These are phyloP conservation scores for Mollisiaceae sp. DNA, from an alignment of 2,329 filamentous ascomycete genomes.

Conservation along the genomic window DNA sequence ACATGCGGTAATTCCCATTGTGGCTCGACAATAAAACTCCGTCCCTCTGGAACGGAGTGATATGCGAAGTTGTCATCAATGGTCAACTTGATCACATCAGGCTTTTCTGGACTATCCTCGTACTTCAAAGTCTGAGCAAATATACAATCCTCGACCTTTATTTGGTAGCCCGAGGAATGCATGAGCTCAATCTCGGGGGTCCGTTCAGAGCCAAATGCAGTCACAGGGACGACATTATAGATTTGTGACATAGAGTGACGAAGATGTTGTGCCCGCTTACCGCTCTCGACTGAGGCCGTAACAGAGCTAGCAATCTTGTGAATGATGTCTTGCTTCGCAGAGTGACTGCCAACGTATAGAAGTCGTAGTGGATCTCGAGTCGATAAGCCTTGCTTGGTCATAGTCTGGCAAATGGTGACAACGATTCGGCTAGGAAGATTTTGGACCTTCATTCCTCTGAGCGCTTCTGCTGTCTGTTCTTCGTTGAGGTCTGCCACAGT, in stretches of 20 bases:
- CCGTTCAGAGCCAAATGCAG: slow-evolving; percentile 52
- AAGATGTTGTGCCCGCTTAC: slow-evolving; percentile 41
- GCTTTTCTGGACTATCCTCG: slow-evolving; percentile 43
- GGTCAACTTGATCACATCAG: slow-evolving; percentile 47
- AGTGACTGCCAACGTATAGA: slow-evolving; percentile 54
- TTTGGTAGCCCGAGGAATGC: slow-evolving; percentile 56
- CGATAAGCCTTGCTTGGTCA: slow-evolving; percentile 52
- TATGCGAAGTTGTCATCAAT: slow-evolving; percentile 46
- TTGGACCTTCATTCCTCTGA: slow-evolving; percentile 42
- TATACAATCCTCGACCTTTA: slow-evolving; percentile 56
- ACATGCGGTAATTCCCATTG: slow-evolving; percentile 55
- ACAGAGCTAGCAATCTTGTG: slow-evolving; percentile 56
- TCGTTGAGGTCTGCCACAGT: slow-evolving; percentile 51
- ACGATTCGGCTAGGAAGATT: slow-evolving; percentile 46
- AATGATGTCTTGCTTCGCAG: slow-evolving; percentile 48
- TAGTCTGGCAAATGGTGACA: slow-evolving; percentile 54
- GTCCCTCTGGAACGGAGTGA: slow-evolving; percentile 44
- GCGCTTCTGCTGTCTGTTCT: slow-evolving; percentile 46
- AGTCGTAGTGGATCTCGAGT: slow-evolving; percentile 54
- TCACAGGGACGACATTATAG: slow-evolving; percentile 58
- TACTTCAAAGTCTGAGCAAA: slow-evolving; percentile 45
- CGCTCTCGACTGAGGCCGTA: slow-evolving; percentile 46
- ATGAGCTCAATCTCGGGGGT: slow-evolving; percentile 57
- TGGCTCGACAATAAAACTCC: slow-evolving; percentile 47
- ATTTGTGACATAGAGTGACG: slow-evolving; percentile 48